These are phyloP conservation scores for Magnaporthales sp. DNA, from an alignment of 2,329 filamentous ascomycete genomes.

Conservation along the genomic window DNA sequence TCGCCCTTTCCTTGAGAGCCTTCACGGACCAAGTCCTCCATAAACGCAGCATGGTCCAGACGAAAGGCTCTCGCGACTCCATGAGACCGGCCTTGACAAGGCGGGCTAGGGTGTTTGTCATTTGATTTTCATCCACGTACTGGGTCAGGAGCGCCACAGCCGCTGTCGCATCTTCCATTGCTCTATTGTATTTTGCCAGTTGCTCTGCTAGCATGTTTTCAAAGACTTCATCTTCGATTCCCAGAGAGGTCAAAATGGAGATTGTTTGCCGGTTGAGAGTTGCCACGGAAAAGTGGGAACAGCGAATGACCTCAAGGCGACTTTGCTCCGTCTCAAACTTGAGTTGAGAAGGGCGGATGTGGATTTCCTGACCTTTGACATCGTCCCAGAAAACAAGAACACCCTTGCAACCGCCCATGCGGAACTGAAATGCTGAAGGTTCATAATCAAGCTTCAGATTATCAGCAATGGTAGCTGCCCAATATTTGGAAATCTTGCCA, in stretches of 20 bases:
- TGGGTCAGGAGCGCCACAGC: constrained; percentile 62
- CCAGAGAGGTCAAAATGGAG: constrained; percentile 69
- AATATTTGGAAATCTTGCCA: constrained; percentile 76
- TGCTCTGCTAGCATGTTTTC: constrained; percentile 57
- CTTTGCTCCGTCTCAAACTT: constrained; percentile 53
- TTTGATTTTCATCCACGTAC: constrained; percentile 79
- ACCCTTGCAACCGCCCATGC: constrained; percentile 87
- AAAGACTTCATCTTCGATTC: constrained; percentile 61
- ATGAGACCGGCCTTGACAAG: constrained; percentile 80
- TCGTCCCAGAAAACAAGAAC: constrained; percentile 61
- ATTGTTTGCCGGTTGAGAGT: constrained; percentile 89
- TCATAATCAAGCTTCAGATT: constrained; percentile 56
- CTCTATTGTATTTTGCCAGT: constrained; percentile 57
- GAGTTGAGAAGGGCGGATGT: constrained; percentile 74
- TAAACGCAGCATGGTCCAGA: constrained; percentile 66
- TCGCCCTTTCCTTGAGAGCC: constrained; percentile 84
- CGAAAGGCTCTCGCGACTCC: constrained; percentile 65
- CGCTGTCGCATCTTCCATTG: constrained; percentile 55
- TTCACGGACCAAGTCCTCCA: constrained; percentile 91
- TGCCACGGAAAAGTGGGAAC: constrained; percentile 66
- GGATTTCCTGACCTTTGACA: constrained; percentile 54
- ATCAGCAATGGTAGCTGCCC: constrained; percentile 64
- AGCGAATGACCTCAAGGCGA: constrained; percentile 73
- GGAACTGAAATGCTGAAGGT: constrained; percentile 85
- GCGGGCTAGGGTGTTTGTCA: constrained; percentile 62